These are phyloP conservation scores for Chaetomium tenue DNA, from an alignment of 495 filamentous ascomycete species.

Conservation along the genomic window DNA sequence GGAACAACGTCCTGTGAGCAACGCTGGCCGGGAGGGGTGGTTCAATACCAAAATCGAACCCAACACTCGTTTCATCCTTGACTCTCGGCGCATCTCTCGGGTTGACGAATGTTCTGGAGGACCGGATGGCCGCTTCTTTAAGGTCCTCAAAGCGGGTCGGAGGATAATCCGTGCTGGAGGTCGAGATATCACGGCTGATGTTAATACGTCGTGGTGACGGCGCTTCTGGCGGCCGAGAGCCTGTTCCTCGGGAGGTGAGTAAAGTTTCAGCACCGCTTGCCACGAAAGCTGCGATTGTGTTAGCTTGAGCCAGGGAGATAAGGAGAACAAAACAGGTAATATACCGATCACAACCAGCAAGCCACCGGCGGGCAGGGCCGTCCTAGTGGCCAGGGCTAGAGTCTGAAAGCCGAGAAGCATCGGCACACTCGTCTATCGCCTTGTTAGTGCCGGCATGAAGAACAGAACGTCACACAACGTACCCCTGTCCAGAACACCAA, in stretches of 20 bases:
- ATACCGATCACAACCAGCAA: conserved; percentile 50
- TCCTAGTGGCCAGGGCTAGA: conserved; percentile 45
- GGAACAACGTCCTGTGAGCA: conserved; percentile 39
- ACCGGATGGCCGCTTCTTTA: conserved; percentile 41
- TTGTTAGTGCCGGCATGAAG: conserved; percentile 25
- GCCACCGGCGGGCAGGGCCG: conserved; percentile 50
- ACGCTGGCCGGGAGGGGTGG: conserved; percentile 27
- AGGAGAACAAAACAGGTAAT: conserved; percentile 4
- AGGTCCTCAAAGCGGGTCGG: conserved; percentile 48
- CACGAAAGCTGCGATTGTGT: conserved; percentile 29
- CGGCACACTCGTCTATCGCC: conserved; percentile 46
- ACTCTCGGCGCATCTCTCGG: conserved; percentile 32
- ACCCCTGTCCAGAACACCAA: conserved; percentile 52
- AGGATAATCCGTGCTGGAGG: conserved; percentile 46
- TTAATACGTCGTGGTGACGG: conserved; percentile 33
- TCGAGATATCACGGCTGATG: conserved; percentile 43
- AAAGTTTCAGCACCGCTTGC: conserved; percentile 31
- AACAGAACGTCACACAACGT: conserved; percentile 18
- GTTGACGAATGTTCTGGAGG: conserved; percentile 41
- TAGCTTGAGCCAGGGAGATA: neutral
- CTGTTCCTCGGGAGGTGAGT: conserved; percentile 17
- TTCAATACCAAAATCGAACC: conserved; percentile 23
- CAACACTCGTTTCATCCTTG: conserved; percentile 29
- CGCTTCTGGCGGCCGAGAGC: conserved; percentile 34
- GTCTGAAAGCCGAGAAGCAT: conserved; percentile 47